Conservation (phyloP, 1,284 basidiomycete species). For the Cryptococcus neoformans region DNA sequence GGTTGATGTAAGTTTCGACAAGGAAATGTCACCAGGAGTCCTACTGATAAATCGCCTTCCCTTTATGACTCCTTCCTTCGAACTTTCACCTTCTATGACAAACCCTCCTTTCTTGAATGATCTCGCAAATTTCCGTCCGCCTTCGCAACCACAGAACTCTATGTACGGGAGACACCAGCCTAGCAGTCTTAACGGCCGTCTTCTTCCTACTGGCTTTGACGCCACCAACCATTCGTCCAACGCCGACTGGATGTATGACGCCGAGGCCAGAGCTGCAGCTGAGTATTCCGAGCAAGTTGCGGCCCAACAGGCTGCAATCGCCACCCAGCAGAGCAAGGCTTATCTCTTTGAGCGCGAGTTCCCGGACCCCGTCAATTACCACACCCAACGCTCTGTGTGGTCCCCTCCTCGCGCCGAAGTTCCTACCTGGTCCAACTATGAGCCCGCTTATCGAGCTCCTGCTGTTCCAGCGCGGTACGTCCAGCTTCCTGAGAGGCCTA, state of each 20-base stretch:
- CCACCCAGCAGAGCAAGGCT: background rate
- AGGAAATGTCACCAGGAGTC: background rate
- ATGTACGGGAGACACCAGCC: background rate
- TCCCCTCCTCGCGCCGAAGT: conserved; percentile 8
- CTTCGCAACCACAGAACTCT: too few species aligned
- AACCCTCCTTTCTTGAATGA: background rate
- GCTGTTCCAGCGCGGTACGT: conserved; percentile 10
- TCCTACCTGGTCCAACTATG: conserved; percentile 2
- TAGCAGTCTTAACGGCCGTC: conserved; percentile 9
- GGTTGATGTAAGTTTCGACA: conserved; percentile 5
- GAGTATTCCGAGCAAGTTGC: background rate
- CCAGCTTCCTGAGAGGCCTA: conserved; percentile 10
- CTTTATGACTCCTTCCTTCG: background rate
- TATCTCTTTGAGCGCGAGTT: conserved; percentile 5
- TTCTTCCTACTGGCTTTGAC: conserved; percentile 10
- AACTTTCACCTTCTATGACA: background rate
- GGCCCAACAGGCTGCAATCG: background rate
- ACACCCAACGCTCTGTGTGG: conserved; percentile 10
- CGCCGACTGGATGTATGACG: conserved; percentile 10
- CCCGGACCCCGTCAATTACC: background rate
- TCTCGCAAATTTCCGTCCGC: background rate
- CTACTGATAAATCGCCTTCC: background rate
- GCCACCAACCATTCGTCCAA: conserved; percentile 7
- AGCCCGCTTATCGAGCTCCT: conserved; percentile 12
- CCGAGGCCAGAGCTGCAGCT: background rate